phyloP scores from a whole-genome alignment of 352 stramenopile species.

The Phytophthora sp. region DNA sequence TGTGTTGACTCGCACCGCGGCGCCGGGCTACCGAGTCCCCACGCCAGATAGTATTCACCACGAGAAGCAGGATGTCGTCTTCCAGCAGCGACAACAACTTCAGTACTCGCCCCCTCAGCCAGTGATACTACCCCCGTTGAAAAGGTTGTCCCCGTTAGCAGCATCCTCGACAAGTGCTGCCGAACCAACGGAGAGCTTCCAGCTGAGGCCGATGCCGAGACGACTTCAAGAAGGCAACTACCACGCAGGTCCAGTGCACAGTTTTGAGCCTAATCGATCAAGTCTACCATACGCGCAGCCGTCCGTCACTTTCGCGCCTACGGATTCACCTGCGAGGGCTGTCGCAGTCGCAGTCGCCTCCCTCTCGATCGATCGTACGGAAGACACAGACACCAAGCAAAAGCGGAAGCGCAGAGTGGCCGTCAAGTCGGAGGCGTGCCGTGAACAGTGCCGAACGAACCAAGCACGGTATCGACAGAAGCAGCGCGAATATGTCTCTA shows the following conservation, averaged over 20 bases:
- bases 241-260: background rate
- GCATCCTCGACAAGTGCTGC: constrained; percentile 7
- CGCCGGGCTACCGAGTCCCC: background rate
- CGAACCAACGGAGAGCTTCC: constrained; percentile 8
- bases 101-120: background rate
- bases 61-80: background rate
- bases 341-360: constrained; percentile 19
- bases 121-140: constrained; percentile 20
- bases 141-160: constrained; percentile 19
- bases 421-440: constrained; percentile 50
- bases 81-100: constrained; percentile 7
- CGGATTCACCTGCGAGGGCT: constrained; percentile 17
- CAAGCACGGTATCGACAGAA: constrained; percentile 65
- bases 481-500: constrained; percentile 39
- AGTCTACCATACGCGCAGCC: background rate
- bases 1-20: constrained; percentile 20
- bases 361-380: constrained; percentile 13
- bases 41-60: constrained; percentile 2
- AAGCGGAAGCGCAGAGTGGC: constrained; percentile 41
- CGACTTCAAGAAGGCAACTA: constrained; percentile 10
- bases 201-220: constrained; percentile 5
- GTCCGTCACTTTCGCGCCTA: background rate
- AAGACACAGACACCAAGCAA: constrained; percentile 1
- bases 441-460: constrained; percentile 63
- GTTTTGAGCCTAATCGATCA: constrained; percentile 1